Conservation (phyloP, 2,329 filamentous ascomycete species). For the Niveomyces coronatus region DNA sequence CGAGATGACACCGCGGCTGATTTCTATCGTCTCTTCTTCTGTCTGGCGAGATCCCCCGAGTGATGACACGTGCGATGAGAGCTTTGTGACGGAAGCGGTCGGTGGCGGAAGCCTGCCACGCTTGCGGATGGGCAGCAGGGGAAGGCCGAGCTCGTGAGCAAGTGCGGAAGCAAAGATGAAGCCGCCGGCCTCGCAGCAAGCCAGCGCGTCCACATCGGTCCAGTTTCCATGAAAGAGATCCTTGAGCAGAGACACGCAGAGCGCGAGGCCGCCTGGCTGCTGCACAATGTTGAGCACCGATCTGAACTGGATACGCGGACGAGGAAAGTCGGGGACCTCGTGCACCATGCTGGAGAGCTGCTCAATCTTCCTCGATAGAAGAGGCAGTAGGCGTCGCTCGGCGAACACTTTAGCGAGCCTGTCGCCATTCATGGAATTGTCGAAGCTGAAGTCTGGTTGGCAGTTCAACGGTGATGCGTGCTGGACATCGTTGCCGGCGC, state of each 20-base stretch:
- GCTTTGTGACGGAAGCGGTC: conserved; percentile 36
- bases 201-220: conserved; percentile 34
- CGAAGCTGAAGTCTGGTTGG: conserved; percentile 36
- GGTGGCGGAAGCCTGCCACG: conserved; percentile 50
- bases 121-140: conserved; percentile 41
- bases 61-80: conserved; percentile 43
- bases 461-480: conserved; percentile 13
- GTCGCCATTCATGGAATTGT: conserved; percentile 36
- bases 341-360: conserved; percentile 40
- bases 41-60: conserved; percentile 16
- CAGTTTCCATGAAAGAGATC: conserved; percentile 35
- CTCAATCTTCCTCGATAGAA: conserved; percentile 29
- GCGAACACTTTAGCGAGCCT: conserved; percentile 19
- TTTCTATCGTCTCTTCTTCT: conserved; percentile 31
- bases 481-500: neutral
- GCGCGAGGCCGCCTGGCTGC: conserved; percentile 35
- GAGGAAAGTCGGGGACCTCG: conserved; percentile 38
- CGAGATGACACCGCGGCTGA: conserved; percentile 32
- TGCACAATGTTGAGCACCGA: conserved; percentile 48
- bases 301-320: conserved; percentile 40
- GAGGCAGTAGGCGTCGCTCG: neutral
- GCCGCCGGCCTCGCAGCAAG: conserved; percentile 46
- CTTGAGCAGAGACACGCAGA: conserved; percentile 42
- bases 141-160: conserved; percentile 28
- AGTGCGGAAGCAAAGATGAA: conserved; percentile 44